These are phyloP conservation scores for Pinus tabuliformis DNA, from an alignment of 75 land plant genomes.

Conservation along the genomic window DNA sequence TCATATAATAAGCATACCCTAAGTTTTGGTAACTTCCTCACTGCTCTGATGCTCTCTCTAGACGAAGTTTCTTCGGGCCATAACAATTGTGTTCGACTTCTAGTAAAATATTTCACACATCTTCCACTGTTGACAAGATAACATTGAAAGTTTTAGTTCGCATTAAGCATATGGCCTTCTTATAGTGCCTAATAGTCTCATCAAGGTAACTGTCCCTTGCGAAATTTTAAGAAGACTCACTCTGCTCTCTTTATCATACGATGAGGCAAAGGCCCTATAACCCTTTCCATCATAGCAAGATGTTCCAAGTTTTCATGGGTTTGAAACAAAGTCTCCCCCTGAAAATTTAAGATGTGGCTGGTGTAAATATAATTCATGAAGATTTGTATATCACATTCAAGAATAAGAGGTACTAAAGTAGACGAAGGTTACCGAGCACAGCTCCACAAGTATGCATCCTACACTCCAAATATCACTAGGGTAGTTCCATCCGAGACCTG, in stretches of 20 bases:
- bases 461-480: constrained; percentile 96
- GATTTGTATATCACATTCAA: background rate
- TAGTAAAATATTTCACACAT: background rate
- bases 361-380: too few relatives aligned
- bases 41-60: background rate
- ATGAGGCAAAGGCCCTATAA: constrained; percentile 57
- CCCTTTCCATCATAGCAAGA: constrained; percentile 85
- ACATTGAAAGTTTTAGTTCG: background rate
- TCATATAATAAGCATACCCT: background rate
- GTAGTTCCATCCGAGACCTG: constrained; percentile 96
- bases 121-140: background rate
- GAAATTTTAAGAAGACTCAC: constrained; percentile 22
- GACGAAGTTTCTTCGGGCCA: background rate
- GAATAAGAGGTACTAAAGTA: background rate
- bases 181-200: too few relatives aligned
- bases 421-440: constrained; percentile 62
- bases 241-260: constrained; percentile 62
- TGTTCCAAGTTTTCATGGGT: constrained; percentile 86
- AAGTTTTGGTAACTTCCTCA: background rate
- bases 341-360: background rate
- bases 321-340: constrained; percentile 84
- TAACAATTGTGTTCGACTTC: background rate
- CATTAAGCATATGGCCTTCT: background rate
- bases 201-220: too few relatives aligned
- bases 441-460: constrained; percentile 91